These are phyloP conservation scores for Talaromyces sp. DNA, from an alignment of 2,329 filamentous ascomycete genomes.

Conservation along the genomic window DNA sequence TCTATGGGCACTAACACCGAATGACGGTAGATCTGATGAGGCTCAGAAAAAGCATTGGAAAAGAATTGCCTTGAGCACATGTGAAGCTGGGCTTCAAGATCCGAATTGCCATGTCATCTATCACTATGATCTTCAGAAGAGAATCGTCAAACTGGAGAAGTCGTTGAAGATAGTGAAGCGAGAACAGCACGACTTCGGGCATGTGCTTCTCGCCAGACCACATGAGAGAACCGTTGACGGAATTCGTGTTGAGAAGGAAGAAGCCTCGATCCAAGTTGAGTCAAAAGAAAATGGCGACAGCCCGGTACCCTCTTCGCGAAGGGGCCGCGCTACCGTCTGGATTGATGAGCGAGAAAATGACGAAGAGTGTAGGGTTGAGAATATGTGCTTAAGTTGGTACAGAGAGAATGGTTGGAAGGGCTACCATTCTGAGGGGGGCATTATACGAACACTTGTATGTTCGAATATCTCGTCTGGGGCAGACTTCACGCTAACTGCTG, in stretches of 20 bases:
- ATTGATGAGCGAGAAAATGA: constrained; percentile 68
- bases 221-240: constrained; percentile 73
- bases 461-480: neutral
- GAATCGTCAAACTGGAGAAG: constrained; percentile 86
- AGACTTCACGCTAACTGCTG: neutral
- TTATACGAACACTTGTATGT: constrained; percentile 72
- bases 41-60: constrained; percentile 80
- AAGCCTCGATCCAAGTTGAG: constrained; percentile 17
- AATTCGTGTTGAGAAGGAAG: constrained; percentile 66
- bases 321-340: constrained; percentile 69
- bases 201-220: constrained; percentile 74
- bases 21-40: constrained; percentile 50
- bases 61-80: constrained; percentile 70
- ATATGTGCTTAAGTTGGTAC: constrained; percentile 89
- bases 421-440: constrained; percentile 87
- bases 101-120: constrained; percentile 85
- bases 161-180: constrained; percentile 76
- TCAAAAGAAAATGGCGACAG: constrained; percentile 18
- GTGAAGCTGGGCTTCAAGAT: constrained; percentile 82
- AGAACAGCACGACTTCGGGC: constrained; percentile 87
- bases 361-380: constrained; percentile 81
- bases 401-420: constrained; percentile 84
- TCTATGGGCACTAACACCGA: constrained; percentile 63
- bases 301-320: constrained; percentile 23
- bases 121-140: constrained; percentile 92